Base-by-base conservation (phyloP, 208 protist genomes). In the Acanthamoeba lenticulata region DNA sequence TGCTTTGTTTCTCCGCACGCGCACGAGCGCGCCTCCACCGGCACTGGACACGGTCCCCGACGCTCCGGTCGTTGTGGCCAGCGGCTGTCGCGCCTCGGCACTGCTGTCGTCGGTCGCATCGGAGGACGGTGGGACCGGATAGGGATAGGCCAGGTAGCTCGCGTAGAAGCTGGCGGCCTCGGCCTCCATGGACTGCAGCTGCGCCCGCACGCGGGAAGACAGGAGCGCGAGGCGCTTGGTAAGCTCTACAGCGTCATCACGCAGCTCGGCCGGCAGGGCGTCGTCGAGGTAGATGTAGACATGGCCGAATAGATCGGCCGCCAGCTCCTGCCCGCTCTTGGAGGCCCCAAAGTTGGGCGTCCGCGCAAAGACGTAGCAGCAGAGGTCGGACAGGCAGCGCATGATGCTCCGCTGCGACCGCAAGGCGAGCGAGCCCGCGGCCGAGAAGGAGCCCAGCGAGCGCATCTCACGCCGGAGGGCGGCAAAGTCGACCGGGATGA, bases 201-300 rank as follows among this genome's bases (percentile, higher is more conserved):
- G 74, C 13, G 7, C 36, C 9, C 74, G 74, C 2, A 83, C 74
- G 42, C 74, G 74, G 36, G 74, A n/a, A 19, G 74, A 83, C 0
- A 83, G 74, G 38, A 83, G 11, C 40, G 74, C 74, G 38, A 83
- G 42, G 11, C 74, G 34, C 74, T 49, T 44, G 34, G 24, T 52
- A 17, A 83, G 74, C 34, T 52, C 40, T 9, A 83, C 29, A 24
- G 74, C 74, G 38, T 83, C 74, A 40, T 44, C 36, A 19, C 74
- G 74, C 36, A 83, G 74, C 36, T 13, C 40, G 40, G 74, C 74
- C 17, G 74, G 74, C 74, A 83, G 29, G 42, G 40, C 32, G 40
- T 52, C 42, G 74, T 83, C 74, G 38, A 83, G 74, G 40, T 83
- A 83, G 74, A 83, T n/a, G 42, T 83, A 83, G 42, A 83, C 38